These are phyloP conservation scores for Alliaria petiolata DNA, from an alignment of 345 rosid genomes.

Conservation along the genomic window DNA sequence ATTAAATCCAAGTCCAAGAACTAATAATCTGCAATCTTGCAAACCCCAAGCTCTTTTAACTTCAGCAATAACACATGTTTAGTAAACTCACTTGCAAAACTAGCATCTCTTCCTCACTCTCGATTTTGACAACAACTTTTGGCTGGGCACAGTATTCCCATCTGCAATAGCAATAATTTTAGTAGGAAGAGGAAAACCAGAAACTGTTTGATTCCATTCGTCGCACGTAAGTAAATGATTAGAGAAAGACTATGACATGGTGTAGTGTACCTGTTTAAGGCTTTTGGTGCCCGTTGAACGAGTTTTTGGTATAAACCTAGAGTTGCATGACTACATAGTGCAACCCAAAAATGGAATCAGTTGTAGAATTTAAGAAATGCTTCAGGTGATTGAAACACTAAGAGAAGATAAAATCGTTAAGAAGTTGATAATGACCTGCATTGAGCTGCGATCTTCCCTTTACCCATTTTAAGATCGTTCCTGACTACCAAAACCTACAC, in stretches of 20 bases:
- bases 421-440: constrained; percentile 59
- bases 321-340: constrained; percentile 79
- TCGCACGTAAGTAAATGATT: neutral
- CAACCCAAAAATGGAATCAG: neutral
- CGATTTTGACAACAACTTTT: constrained; percentile 95
- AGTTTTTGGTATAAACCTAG: constrained; percentile 91
- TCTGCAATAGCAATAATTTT: constrained; percentile 40
- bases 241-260: neutral
- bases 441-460: constrained; percentile 98
- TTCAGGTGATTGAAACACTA: no score
- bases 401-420: neutral
- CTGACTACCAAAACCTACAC: constrained; percentile 87
- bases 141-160: constrained; percentile 96
- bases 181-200: neutral
- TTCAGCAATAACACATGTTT: neutral
- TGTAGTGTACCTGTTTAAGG: constrained; percentile 60
- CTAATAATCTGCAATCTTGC: neutral
- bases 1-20: neutral
- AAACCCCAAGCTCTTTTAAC: neutral
- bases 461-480: constrained; percentile 98
- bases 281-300: constrained; percentile 70
- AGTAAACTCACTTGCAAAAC: constrained; percentile 68
- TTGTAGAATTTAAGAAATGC: neutral
- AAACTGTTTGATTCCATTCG: neutral
- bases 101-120: constrained; percentile 86